Evolutionary conservation across 1,139 yeast species (phyloP).

Genomic region (Yamadazyma epiphylla): DNA sequence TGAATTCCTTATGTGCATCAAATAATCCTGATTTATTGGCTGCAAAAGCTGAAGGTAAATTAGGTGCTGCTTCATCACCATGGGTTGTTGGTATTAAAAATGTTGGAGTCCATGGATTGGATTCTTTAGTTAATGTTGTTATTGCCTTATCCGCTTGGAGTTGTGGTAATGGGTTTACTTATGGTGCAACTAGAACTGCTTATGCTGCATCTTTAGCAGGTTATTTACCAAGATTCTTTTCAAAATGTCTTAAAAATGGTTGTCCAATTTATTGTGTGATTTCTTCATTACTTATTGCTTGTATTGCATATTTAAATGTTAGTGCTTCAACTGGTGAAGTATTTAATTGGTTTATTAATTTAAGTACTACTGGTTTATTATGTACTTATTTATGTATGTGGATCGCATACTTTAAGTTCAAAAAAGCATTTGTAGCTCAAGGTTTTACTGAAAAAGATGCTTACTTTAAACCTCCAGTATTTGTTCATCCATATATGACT

Average conservation of each 20-base stretch:
- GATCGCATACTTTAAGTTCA: constrained; percentile 40
- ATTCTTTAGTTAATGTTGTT: constrained; percentile 31
- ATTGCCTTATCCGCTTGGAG: constrained; percentile 36
- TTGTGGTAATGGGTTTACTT: constrained; percentile 36
- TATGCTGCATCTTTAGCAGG: constrained; percentile 37
- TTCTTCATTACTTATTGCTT: constrained; percentile 17
- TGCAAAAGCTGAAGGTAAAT: constrained; percentile 18
- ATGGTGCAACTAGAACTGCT: constrained; percentile 32
- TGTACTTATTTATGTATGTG: constrained; percentile 51
- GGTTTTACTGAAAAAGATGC: constrained; percentile 21
- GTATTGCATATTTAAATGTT: constrained; percentile 29
- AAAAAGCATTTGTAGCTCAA: constrained; percentile 30
- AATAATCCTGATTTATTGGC: constrained; percentile 25
- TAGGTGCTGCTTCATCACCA: constrained; percentile 36
- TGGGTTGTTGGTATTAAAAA: constrained; percentile 37
- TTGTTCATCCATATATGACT: constrained; percentile 29
- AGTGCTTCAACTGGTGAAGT: constrained; percentile 24
- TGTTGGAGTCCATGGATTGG: constrained; percentile 34
- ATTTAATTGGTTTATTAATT: constrained; percentile 37
- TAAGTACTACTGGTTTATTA: constrained; percentile 50
- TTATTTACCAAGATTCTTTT: constrained; percentile 31
- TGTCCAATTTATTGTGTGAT: constrained; percentile 32
- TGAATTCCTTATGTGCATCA: constrained; percentile 34
- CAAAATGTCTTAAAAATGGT: constrained; percentile 31
- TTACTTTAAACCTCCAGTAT: constrained; percentile 23